A percentile compares a stretch with the other conserved stretches of the same genome.
These are phyloP conservation scores for Alloteropsis semialata DNA, from an alignment of 176 grass and related monocot species.

Conservation along the genomic window DNA sequence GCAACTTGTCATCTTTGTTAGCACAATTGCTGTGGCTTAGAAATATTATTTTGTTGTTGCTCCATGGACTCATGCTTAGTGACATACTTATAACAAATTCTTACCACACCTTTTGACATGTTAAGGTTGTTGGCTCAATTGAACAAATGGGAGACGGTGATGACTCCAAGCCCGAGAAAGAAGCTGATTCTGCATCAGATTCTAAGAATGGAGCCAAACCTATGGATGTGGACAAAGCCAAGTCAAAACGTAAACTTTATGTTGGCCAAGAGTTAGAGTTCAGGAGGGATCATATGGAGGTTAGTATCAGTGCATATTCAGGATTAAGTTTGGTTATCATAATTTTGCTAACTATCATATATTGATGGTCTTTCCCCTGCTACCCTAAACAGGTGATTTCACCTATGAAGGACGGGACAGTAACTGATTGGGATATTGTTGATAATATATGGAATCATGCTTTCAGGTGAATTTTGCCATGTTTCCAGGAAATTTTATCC, in stretches of 20 bases:
- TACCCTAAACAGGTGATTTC: constrained; percentile 70
- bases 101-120: constrained; percentile 23
- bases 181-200: constrained; percentile 62
- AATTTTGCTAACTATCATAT: constrained; percentile 16
- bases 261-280: constrained; percentile 94
- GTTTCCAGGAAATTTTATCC: not conserved
- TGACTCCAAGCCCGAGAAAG: constrained; percentile 74
- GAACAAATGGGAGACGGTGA: constrained; percentile 56
- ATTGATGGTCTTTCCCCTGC: constrained; percentile 8
- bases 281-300: constrained; percentile 97
- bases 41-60: not conserved
- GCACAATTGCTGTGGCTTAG: not conserved
- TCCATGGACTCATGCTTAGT: not conserved
- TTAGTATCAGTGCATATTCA: constrained; percentile 31
- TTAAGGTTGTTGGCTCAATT: constrained; percentile 87
- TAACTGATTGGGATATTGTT: constrained; percentile 95
- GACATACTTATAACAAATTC: not conserved
- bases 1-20: not conserved
- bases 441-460: constrained; percentile 99
- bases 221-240: constrained; percentile 72
- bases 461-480: constrained; percentile 64
- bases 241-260: constrained; percentile 78
- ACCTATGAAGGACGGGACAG: constrained; percentile 87
- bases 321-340: not conserved
- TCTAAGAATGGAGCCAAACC: constrained; percentile 72